Percentiles rank a stretch among this genome's conserved stretches.
phyloP scores from a whole-genome alignment of 2,329 filamentous ascomycete genomes.

The Penicillium sp. region DNA sequence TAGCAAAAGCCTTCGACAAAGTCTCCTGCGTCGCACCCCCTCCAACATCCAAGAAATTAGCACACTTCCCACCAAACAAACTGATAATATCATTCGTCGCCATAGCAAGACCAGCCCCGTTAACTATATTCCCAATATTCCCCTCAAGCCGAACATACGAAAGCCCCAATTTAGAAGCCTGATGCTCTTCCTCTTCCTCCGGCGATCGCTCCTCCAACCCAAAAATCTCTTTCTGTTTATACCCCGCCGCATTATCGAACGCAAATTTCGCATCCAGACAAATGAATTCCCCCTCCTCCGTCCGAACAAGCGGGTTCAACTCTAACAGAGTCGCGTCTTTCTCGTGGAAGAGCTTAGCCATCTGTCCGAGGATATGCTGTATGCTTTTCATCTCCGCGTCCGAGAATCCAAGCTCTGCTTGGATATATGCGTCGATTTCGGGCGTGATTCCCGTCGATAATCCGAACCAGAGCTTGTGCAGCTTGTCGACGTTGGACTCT shows the following conservation, averaged over 20 bases:
- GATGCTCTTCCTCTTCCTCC: slow-evolving; percentile 32
- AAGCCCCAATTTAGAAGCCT: slow-evolving; percentile 39
- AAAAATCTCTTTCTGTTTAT: slow-evolving; percentile 46
- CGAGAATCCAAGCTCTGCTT: slow-evolving; percentile 27
- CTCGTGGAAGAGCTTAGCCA: slow-evolving; percentile 41
- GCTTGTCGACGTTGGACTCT: slow-evolving; percentile 27
- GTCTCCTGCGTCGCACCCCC: slow-evolving; percentile 32
- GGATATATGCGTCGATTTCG: slow-evolving; percentile 25
- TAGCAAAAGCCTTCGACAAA: slow-evolving; percentile 30
- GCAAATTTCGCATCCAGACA: slow-evolving; percentile 45
- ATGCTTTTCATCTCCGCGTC: slow-evolving; percentile 26
- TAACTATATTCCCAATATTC: slow-evolving; percentile 36
- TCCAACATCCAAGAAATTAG: slow-evolving; percentile 37
- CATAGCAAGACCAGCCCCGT: slow-evolving; percentile 39
- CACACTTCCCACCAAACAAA: slow-evolving; percentile 29
- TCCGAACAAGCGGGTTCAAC: slow-evolving; percentile 40
- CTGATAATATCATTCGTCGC: slow-evolving; percentile 36
- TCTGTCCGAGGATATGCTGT: slow-evolving; percentile 32
- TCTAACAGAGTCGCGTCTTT: slow-evolving; percentile 52
- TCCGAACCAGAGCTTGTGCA: slow-evolving; percentile 31
- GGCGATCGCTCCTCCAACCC: slow-evolving; percentile 34
- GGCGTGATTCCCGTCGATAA: slow-evolving; percentile 26
- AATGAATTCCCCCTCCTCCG: slow-evolving; percentile 31
- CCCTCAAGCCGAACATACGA: slow-evolving; percentile 34
- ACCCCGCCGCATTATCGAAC: slow-evolving; percentile 51